These are phyloP conservation scores for Pythium oligandrum DNA, from an alignment of 352 stramenopile genomes.

Conservation along the genomic window DNA sequence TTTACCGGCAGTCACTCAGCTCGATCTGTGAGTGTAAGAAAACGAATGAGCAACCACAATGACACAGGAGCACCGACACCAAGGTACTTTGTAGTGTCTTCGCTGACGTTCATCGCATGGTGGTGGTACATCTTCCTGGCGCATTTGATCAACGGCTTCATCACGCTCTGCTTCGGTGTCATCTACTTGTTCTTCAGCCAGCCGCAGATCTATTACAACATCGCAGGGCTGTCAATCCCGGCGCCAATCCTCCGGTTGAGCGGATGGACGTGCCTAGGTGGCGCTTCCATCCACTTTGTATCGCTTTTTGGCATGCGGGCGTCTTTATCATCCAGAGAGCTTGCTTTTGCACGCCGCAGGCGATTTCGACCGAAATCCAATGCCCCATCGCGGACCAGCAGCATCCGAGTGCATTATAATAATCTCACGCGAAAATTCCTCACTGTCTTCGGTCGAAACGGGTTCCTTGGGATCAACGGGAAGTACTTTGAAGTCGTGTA, in stretches of 20 bases:
- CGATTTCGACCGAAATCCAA: not conserved
- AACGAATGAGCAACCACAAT: no score
- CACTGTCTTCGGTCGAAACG: conserved; percentile 7
- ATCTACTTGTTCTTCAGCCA: conserved; percentile 16
- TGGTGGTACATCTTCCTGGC: conserved; percentile 13
- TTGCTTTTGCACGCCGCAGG: no score
- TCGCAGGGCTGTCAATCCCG: conserved; percentile 4
- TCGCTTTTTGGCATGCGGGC: no score
- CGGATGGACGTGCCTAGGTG: conserved; percentile 5
- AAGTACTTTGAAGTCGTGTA: conserved; percentile 9
- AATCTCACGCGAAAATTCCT: conserved; percentile 7
- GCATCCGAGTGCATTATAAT: not conserved
- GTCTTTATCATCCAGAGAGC: no score
- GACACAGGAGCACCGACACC: no score
- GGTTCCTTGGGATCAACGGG: conserved; percentile 10
- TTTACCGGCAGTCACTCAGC: no score
- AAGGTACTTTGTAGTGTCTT: conserved; percentile 5
- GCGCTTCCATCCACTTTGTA: not conserved
- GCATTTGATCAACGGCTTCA: conserved; percentile 13
- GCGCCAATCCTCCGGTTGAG: conserved; percentile 1
- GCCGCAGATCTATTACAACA: conserved; percentile 5
- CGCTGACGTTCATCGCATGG: conserved; percentile 3
- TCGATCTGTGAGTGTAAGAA: no score
- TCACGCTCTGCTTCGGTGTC: conserved; percentile 4
- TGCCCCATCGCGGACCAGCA: not conserved